phyloP scores from a whole-genome alignment of 208 protist genomes.

The Trypanosoma platydactyli region DNA sequence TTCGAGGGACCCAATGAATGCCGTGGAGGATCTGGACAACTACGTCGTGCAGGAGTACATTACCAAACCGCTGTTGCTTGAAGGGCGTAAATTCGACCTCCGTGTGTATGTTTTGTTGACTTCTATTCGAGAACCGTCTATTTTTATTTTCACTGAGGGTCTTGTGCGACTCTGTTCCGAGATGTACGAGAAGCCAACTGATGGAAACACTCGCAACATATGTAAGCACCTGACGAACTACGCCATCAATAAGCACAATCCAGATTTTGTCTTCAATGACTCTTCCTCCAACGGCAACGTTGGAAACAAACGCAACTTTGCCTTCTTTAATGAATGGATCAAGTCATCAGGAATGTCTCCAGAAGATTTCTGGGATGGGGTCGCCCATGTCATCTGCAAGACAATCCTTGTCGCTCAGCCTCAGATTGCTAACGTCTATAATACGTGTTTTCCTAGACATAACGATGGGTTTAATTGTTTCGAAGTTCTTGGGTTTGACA shows the following conservation, averaged over 20 bases:
- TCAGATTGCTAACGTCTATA: conserved; percentile 88
- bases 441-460: conserved; percentile 87
- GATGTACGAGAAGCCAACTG: conserved; percentile 82
- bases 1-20: conserved; percentile 81
- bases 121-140: conserved; percentile 81
- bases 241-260: conserved; percentile 94
- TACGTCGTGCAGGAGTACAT: conserved; percentile 95
- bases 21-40: conserved; percentile 81
- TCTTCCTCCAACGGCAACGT: conserved; percentile 67
- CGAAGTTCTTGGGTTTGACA: conserved; percentile 96
- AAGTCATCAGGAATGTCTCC: conserved; percentile 46
- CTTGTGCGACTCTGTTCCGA: conserved; percentile 95
- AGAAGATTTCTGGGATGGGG: conserved; percentile 69
- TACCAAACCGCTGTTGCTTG: conserved; percentile 87
- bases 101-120: conserved; percentile 95
- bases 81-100: conserved; percentile 96
- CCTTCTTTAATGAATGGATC: conserved; percentile 89
- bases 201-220: conserved; percentile 77
- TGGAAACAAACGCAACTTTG: conserved; percentile 93
- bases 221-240: conserved; percentile 98
- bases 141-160: conserved; percentile 94
- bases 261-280: conserved; percentile 91
- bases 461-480: conserved; percentile 95
- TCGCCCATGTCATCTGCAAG: conserved; percentile 88
- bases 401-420: conserved; percentile 93